Evolutionary conservation across 2,329 filamentous ascomycete genomes (phyloP), one percentile per base, ranked within the genome.

Genomic region (Colletotrichum sidae): DNA sequence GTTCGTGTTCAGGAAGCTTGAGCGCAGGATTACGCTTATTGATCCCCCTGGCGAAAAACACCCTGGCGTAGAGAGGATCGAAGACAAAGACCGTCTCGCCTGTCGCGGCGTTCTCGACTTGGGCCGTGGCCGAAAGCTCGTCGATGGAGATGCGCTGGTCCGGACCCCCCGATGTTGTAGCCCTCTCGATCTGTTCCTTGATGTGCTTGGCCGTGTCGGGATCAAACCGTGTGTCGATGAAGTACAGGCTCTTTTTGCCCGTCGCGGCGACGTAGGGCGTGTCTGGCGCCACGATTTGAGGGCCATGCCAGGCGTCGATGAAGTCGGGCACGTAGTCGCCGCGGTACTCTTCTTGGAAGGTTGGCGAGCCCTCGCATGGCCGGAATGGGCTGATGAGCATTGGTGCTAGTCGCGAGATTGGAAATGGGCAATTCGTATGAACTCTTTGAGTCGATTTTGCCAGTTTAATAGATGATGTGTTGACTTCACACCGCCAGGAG

Each of bases 181-280:
- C 61, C 63, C 55, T 50, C 52, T 69, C 65, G 17, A 67, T 67
- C 10, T 68, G 67, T 3, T 50, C 25, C 44, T 69, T 69, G 38
- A 69, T 56, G 41, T 69, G 60, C 41, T 44, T 33, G 4, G 69
- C 67, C 34, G 56, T 55, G 8, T 62, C 46, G 8, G 62, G 35
- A 3, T 55, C 42, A 12, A 61, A 54, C 1, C 62, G 65, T 15
- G 65, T 67, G 41, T 70, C 67, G 35, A 70, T 63, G n/a, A 65
- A 69, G 55, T 69, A 64, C 6, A 68, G 47, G 10, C 55, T 45
- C 38, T 65, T 63, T 3, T 13, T 13, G 42, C 69, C 62, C 7
- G 54, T 56, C 10, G 60, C 69, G 13, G 65, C 67, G 2, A 69
- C 62, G 55, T 68, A 69, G 3, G 65, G 69, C 1, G 69, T 61